Percentiles rank a stretch among this genome's conserved stretches.
These are phyloP conservation scores for Cercophora newfieldiana DNA, from an alignment of 495 filamentous ascomycete species.

Conservation along the genomic window DNA sequence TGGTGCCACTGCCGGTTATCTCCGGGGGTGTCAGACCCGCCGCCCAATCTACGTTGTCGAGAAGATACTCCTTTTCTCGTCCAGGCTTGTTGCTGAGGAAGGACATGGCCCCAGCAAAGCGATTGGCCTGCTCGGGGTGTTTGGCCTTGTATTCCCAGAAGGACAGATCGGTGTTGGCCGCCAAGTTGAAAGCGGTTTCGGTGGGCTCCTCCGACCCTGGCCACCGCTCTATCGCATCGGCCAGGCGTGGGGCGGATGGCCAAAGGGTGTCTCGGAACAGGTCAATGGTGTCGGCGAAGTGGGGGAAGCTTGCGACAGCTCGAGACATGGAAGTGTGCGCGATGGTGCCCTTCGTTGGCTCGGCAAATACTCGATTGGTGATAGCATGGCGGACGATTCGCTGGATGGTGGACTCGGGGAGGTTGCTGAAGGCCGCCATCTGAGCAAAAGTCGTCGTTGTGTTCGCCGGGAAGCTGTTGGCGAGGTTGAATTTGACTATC, in stretches of 20 bases:
- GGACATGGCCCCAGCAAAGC: not conserved
- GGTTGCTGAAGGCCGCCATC: not conserved
- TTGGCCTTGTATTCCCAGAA: not conserved
- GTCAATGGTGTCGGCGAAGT: not conserved
- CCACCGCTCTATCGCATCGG: constrained; percentile 4
- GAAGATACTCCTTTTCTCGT: not conserved
- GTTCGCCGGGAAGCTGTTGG: constrained; percentile 4
- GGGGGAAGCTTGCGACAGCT: not conserved
- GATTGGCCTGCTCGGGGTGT: not conserved
- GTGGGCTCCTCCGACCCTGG: constrained; percentile 16
- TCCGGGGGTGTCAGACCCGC: not conserved
- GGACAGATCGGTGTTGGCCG: not conserved
- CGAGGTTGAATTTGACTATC: not conserved
- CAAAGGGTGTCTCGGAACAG: not conserved
- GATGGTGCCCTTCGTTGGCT: constrained; percentile 3
- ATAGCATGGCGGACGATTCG: constrained; percentile 1
- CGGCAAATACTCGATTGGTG: not conserved
- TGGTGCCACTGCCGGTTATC: not conserved
- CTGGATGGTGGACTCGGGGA: not conserved
- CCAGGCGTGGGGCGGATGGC: not conserved
- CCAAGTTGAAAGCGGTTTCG: constrained; percentile 12
- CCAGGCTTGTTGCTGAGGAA: not conserved
- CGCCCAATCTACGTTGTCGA: constrained; percentile 8
- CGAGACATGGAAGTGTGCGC: not conserved
- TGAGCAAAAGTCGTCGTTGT: not conserved